Conservation (phyloP, 257 asterid genomes). For the Gentiana straminea region DNA sequence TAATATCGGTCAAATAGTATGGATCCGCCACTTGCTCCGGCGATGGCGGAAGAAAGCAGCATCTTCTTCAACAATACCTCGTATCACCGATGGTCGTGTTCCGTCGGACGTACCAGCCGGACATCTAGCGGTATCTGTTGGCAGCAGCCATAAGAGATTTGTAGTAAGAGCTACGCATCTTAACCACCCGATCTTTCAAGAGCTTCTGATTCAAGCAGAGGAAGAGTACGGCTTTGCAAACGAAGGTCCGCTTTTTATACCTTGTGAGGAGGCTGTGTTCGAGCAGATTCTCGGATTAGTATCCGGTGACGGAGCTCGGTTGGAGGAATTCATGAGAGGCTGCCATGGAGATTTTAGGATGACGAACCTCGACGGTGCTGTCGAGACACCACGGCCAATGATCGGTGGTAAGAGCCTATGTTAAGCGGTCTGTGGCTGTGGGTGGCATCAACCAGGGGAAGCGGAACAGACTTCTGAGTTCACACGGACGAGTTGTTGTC, state of each 20-base stretch:
- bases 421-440: not conserved
- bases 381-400: constrained; percentile 47
- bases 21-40: constrained; percentile 61
- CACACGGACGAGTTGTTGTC: constrained; percentile 5
- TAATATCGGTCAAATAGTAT: constrained; percentile 49
- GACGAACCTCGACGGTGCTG: constrained; percentile 17
- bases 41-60: constrained; percentile 58
- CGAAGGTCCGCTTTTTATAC: constrained; percentile 59
- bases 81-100: constrained; percentile 7
- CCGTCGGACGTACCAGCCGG: constrained; percentile 78
- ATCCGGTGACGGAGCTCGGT: constrained; percentile 18
- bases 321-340: constrained; percentile 37
- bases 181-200: constrained; percentile 63
- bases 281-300: constrained; percentile 52
- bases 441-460: not conserved
- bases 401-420: constrained; percentile 23
- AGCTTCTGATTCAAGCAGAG: constrained; percentile 53
- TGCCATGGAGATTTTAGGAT: constrained; percentile 30
- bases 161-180: constrained; percentile 60
- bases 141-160: constrained; percentile 37
- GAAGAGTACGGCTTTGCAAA: constrained; percentile 65
- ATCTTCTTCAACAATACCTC: constrained; percentile 4
- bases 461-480: constrained; percentile 6
- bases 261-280: constrained; percentile 67
- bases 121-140: constrained; percentile 71